These are phyloP conservation scores for Arachis monticola DNA, from an alignment of 331 rosid species.

Conservation along the genomic window DNA sequence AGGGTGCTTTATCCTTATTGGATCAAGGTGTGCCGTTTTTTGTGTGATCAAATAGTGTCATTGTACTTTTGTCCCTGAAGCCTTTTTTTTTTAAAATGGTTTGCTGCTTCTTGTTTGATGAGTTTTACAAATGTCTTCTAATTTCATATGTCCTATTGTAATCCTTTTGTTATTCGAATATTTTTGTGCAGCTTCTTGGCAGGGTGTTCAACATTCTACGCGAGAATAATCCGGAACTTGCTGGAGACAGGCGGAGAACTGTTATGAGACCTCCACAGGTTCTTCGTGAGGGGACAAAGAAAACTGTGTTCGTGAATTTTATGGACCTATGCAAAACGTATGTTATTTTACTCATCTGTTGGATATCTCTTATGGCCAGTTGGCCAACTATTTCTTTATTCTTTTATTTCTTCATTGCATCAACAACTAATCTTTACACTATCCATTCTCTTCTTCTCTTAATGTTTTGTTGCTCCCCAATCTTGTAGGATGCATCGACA, in stretches of 20 bases:
- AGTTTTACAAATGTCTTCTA: constrained; percentile 7
- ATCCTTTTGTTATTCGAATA: neutral
- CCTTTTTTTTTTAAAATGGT: neutral
- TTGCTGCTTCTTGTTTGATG: constrained; percentile 13
- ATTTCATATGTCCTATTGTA: neutral
- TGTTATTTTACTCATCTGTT: constrained; percentile 30
- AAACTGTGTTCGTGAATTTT: constrained; percentile 93
- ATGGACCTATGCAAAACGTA: constrained; percentile 98
- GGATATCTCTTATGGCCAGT: neutral
- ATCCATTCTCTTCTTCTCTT: constrained; percentile 5
- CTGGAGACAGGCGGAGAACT: constrained; percentile 92
- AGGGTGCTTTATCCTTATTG: constrained; percentile 17
- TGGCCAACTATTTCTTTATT: no score
- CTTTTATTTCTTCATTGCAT: neutral
- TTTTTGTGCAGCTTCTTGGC: constrained; percentile 77
- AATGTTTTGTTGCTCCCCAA: constrained; percentile 11
- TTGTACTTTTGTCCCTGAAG: neutral
- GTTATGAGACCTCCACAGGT: constrained; percentile 99
- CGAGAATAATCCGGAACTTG: constrained; percentile 89
- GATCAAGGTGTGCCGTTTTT: neutral
- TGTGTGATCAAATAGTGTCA: neutral
- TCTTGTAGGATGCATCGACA: constrained; percentile 86
- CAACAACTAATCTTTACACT: neutral
- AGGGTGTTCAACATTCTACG: constrained; percentile 89
- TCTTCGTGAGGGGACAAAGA: constrained; percentile 98